A percentile compares a stretch with the other conserved stretches of the same genome.
Evolutionary conservation across 2,329 filamentous ascomycete genomes (phyloP).

Genomic region (Penicillium sp.): DNA sequence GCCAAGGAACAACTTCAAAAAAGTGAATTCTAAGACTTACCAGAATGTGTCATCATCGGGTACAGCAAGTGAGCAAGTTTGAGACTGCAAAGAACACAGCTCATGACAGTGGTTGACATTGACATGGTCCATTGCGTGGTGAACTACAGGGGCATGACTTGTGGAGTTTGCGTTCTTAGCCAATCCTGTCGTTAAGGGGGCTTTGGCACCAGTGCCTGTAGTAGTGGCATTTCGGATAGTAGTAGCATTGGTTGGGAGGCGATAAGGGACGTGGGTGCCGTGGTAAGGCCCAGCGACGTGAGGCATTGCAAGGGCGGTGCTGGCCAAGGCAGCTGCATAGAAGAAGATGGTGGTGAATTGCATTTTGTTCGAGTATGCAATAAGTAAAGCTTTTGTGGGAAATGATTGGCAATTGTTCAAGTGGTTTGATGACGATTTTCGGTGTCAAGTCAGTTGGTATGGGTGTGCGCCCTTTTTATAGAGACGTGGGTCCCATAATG

Average conservation of each 20-base stretch:
- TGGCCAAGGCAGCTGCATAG: constrained; percentile 16
- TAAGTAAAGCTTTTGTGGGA: not conserved
- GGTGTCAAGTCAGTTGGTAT: not conserved
- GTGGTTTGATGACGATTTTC: not conserved
- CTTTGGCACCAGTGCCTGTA: constrained; percentile 13
- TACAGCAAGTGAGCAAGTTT: constrained; percentile 27
- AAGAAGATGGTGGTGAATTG: constrained; percentile 19
- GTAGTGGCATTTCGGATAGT: constrained; percentile 17
- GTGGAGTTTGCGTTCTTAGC: constrained; percentile 3
- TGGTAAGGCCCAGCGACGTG: constrained; percentile 19
- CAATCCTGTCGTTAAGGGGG: constrained; percentile 11
- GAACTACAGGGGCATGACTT: not conserved
- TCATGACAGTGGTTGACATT: constrained; percentile 22
- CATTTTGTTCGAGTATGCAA: constrained; percentile 16
- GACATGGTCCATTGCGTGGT: constrained; percentile 5
- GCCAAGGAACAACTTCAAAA: not conserved
- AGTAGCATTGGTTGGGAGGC: constrained; percentile 16
- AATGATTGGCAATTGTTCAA: not conserved
- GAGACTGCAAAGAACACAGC: constrained; percentile 26
- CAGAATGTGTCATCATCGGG: constrained; percentile 29
- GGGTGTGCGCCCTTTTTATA: constrained; percentile 10
- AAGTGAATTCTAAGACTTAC: constrained; percentile 14
- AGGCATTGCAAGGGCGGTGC: constrained; percentile 18
- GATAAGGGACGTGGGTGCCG: constrained; percentile 14
- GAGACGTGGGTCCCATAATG: not conserved